Base-by-base conservation (phyloP, 495 filamentous ascomycete genomes). In the Trichoderma reesei region DNA sequence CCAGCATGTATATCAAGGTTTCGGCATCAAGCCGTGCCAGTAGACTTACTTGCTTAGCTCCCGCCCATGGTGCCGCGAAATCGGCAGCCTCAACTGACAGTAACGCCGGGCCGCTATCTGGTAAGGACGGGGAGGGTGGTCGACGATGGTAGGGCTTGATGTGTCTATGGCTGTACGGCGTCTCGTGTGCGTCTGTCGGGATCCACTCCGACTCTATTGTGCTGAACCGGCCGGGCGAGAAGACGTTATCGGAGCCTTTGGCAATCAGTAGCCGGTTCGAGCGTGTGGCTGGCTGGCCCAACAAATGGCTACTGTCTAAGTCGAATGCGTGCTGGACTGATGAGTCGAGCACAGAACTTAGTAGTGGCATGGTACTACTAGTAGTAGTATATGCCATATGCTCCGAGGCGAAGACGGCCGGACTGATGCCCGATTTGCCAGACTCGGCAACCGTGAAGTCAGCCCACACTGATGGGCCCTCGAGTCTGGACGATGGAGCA, bases 401-500 rank as follows among this genome's bases (percentile, higher is more conserved):
- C 16, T n/a, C 44, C 1, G 9, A 9, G 44, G 44, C 20, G 18
- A 48, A 48, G 3, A 18, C 18, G 44, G 3, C 8, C 20, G 18
- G 14, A 18, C 8, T 6, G 44, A 9, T 48, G 44, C 44, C 44
- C 44, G 44, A 8, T 18, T 48, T 14, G 41, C 16, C 44, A 18
- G 44, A 18, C n/a, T 48, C 44, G 44, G 16, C n/a, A 18, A 9
- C 0, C 5, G 51, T 13, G 51, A 5, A 13, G 1, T 56, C 51
- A 56, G 20, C 51, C 51, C 51, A 56, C 34, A 34, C 34, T 56
- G 51, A 34, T n/a, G 51, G 51, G 51, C 51, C 18, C 20, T 8
- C 51, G 51, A 33, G 51, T 56, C 51, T 56, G 18, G 51, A 56
- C 26, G 51, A 56, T 56, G 18, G 18, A 11, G 51, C 51, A 56